Conservation (phyloP, 345 rosid genomes). For the Rubroshorea leprosula region DNA sequence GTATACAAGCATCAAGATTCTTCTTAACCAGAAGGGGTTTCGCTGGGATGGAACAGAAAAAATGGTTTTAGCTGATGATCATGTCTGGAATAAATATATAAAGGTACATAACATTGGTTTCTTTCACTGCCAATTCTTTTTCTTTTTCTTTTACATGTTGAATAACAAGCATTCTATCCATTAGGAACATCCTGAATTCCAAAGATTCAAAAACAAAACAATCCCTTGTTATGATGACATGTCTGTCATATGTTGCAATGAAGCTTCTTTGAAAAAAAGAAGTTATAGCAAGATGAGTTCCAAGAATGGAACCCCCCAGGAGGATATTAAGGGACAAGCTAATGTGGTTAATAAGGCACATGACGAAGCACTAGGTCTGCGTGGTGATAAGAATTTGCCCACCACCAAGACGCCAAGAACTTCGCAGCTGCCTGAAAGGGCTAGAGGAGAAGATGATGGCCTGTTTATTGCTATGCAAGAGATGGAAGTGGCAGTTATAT, state of each 20-base stretch:
- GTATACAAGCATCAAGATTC: background rate
- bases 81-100: background rate
- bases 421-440: constrained; percentile 25
- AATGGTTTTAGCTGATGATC: constrained; percentile 6
- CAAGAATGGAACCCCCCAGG: background rate
- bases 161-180: background rate
- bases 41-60: constrained; percentile 2
- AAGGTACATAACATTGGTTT: background rate
- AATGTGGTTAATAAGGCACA: background rate
- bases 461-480: constrained; percentile 12
- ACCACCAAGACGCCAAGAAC: background rate
- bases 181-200: constrained; percentile 6
- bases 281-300: background rate
- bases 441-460: constrained; percentile 23
- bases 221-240: constrained; percentile 3
- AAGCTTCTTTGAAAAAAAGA: background rate
- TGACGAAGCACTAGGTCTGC: background rate
- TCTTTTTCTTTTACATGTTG: background rate
- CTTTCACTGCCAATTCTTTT: background rate
- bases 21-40: background rate
- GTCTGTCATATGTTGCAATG: constrained; percentile 1
- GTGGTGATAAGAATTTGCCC: background rate
- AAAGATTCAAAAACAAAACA: constrained; percentile 3
- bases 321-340: background rate
- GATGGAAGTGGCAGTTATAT: constrained; percentile 24